Conservation (phyloP, 108 stramenopile species). For the Chaetoceros tenuissimus region DNA sequence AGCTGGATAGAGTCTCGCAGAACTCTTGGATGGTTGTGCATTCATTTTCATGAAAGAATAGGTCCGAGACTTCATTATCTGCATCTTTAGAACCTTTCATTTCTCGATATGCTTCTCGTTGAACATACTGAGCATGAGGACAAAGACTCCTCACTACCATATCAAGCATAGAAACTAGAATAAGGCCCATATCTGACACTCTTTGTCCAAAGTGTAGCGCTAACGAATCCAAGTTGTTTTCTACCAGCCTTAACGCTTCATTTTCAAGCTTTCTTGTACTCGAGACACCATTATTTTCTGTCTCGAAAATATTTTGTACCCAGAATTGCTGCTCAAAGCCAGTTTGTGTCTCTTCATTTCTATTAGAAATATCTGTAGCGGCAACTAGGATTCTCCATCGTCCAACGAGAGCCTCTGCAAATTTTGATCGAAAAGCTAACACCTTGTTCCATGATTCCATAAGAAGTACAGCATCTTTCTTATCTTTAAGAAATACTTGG, state of each 20-base stretch:
- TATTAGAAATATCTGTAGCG: not conserved
- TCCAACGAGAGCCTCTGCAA: not conserved
- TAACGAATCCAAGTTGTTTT: slow-evolving; percentile 1
- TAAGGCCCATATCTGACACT: not conserved
- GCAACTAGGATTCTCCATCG: slow-evolving; percentile 7
- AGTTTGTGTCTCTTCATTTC: not conserved
- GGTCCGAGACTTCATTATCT: not conserved
- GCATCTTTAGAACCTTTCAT: not conserved
- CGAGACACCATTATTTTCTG: not conserved
- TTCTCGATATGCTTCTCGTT: slow-evolving; percentile 4
- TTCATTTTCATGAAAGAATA: not conserved
- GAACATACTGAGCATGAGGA: slow-evolving; percentile 2
- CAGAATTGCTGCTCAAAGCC: not conserved
- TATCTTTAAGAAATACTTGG: not conserved
- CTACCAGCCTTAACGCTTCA: not conserved
- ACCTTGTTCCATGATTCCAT: slow-evolving; percentile 16
- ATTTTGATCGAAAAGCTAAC: slow-evolving; percentile 6
- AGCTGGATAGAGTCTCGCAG: not conserved
- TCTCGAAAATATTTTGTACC: not conserved
- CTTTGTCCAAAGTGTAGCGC: not conserved
- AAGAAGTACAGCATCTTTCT: slow-evolving; percentile 3
- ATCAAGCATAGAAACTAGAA: slow-evolving; percentile 1
- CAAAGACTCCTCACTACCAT: not conserved
- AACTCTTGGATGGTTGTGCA: not conserved
- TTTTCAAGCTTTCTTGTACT: not conserved